Evolutionary conservation across 805 yeast species (phyloP).

Genomic region (Saccharomycopsis sp.): DNA sequence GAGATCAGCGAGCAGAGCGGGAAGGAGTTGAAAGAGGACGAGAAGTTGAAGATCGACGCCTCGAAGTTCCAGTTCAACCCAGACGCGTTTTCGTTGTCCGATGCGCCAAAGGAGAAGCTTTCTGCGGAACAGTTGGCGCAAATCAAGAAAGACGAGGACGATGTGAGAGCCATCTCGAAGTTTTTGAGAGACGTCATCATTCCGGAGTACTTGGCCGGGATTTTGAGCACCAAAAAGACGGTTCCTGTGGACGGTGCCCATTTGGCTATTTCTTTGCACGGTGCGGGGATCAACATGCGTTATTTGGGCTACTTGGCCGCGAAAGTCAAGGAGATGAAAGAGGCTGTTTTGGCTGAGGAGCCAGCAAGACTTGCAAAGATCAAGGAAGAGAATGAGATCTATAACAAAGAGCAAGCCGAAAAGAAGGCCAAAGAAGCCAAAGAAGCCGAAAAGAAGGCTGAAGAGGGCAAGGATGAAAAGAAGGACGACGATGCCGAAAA

Average conservation of each 20-base stretch:
- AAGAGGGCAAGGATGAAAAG: slow-evolving; percentile 17
- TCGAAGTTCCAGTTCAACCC: slow-evolving; percentile 63
- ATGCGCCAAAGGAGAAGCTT: slow-evolving; percentile 27
- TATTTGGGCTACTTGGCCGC: slow-evolving; percentile 65
- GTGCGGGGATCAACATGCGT: slow-evolving; percentile 80
- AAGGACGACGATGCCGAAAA: slow-evolving; percentile 22
- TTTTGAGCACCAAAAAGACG: slow-evolving; percentile 38
- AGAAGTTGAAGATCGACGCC: slow-evolving; percentile 42
- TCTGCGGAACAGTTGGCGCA: slow-evolving; percentile 31
- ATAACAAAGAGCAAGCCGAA: slow-evolving; percentile 28
- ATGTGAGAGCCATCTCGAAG: slow-evolving; percentile 61
- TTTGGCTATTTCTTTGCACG: slow-evolving; percentile 62
- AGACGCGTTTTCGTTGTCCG: slow-evolving; percentile 55
- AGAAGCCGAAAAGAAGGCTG: slow-evolving; percentile 25
- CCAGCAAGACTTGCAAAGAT: slow-evolving; percentile 28
- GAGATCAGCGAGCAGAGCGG: slow-evolving; percentile 46
- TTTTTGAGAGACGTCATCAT: slow-evolving; percentile 54
- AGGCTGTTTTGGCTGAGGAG: slow-evolving; percentile 20
- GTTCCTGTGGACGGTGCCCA: slow-evolving; percentile 82
- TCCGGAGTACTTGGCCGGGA: slow-evolving; percentile 52
- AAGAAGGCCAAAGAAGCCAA: slow-evolving; percentile 27
- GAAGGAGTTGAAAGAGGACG: slow-evolving; percentile 33
- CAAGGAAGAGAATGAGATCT: slow-evolving; percentile 28
- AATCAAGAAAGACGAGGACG: slow-evolving; percentile 44
- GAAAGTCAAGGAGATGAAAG: slow-evolving; percentile 25